Base-by-base conservation (phyloP, 371 early-diverging fungal species). In the Zychaea mexicana region DNA sequence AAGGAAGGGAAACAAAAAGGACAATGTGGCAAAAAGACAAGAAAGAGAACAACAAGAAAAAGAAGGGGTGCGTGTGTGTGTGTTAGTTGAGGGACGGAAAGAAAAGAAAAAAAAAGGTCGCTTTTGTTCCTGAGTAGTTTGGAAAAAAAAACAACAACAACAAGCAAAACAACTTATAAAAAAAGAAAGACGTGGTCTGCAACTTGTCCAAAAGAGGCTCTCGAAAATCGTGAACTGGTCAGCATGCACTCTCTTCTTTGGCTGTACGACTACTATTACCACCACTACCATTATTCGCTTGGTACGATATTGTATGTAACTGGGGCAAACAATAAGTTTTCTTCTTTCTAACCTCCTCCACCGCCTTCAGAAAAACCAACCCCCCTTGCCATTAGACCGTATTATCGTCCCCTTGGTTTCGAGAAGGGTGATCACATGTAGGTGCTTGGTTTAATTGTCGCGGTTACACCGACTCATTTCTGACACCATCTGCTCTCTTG, bases 121-220 rank as follows among this genome's bases (percentile, higher is more conserved):
- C 24, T 49, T 49, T 49, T 49, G 49, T 49, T 49, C 49, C 49
- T 49, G 49, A 49, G 49, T 49, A 24, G 26, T 49, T 49, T 49
- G 12, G 49, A 15, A 9, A 36, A 36, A 36, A 7, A 36, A 36
- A 15, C 38, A 36, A 36, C 9, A 36, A n/a, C n/a, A n/a, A n/a
- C n/a, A n/a, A n/a, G 42, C 42, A 42, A 42, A 42, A 33, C 8
- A 33, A 33, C 4, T 17, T 49, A 49, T 49, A 49, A 49, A 49
- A 49, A 49, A 49, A 49, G 49, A 49, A 49, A 49, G 49, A 19
- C 49, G 22, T 49, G 49, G 49, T 49, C 49, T 49, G 49, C 49
- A 49, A 24, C 49, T 49, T 49, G 26, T 22, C 49, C 22, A 49
- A 49, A 49, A 49, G 26, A 24, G 26, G 49, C 24, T 24, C 26